Evolutionary conservation across 2,329 filamentous ascomycete species (phyloP), one percentile per base, ranked within the genome.

Genomic region (Fusarium sp.): DNA sequence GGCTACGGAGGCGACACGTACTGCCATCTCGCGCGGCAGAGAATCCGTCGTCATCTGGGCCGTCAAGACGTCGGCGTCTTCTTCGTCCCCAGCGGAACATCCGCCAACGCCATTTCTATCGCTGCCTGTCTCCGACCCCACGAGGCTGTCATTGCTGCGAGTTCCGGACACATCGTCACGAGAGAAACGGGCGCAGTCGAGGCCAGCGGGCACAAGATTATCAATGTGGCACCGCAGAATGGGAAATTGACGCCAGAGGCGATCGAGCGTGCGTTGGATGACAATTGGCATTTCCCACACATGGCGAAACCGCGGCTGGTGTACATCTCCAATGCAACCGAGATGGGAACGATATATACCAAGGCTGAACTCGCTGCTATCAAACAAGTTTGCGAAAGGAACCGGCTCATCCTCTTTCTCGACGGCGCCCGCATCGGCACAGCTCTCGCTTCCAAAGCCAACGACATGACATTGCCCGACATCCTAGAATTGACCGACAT

Each of bases 81-180:
- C 66, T 83, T 83, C 47, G 81, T 83, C 0, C 80, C 81, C 1
- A 82, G 79, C 49, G 80, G 80, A 11, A 83, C 80, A 1, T 80
- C 80, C 1, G 80, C 81, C 29, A 83, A 83, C 49, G 75, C 80
- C 33, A 82, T 83, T 48, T 81, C 78, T 38, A 83, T 83, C 39
- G 80, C 79, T 0, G 80, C 79, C 9, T 83, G 80, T 35, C 70
- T 83, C 6, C 76, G 80, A 1, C 79, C 80, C 0, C 80, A 81
- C 49, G 81, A 83, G 53, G 80, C 80, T 2, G 80, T 83, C 15
- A 77, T 83, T n/a, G 79, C 80, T 4, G 75, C 80, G 2, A 77
- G 78, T 21, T 77, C 80, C 0, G 80, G 81, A 0, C 80, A 83
- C 42, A 82, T 83, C 29, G 78, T 81, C 6, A 77, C 74, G 9